Evolutionary conservation across 371 early-diverging fungal genomes (phyloP).

Genomic region (Mortierella sp.): DNA sequence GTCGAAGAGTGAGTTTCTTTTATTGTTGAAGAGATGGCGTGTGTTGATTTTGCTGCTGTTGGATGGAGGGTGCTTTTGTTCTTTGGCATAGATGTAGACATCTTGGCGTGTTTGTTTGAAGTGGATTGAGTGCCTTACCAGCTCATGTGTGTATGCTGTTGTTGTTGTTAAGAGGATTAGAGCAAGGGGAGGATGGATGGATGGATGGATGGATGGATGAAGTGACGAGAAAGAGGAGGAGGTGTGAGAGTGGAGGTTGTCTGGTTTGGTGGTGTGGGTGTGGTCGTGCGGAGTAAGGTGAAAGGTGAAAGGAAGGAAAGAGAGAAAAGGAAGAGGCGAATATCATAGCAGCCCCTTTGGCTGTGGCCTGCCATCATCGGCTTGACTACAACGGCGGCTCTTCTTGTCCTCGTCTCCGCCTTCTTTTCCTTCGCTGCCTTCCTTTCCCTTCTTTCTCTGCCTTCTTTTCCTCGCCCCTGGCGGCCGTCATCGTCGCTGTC

Average conservation of each 20-base stretch:
- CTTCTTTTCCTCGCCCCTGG: neutral
- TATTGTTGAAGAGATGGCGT: neutral
- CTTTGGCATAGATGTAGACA: neutral
- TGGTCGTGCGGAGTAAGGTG: neutral
- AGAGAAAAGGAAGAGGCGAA: neutral
- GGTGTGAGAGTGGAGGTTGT: neutral
- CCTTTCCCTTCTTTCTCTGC: neutral
- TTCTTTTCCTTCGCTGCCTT: neutral
- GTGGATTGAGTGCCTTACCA: neutral
- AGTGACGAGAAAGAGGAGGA: neutral
- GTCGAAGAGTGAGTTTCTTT: constrained; percentile 3
- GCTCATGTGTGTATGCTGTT: neutral
- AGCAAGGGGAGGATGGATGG: neutral
- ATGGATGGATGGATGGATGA: neutral
- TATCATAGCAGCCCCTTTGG: no score
- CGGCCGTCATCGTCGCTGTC: neutral
- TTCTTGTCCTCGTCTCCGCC: neutral
- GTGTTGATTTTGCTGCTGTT: neutral
- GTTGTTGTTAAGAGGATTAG: neutral
- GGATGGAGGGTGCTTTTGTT: neutral
- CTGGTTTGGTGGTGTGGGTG: neutral
- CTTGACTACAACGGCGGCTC: neutral
- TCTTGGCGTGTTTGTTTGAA: neutral
- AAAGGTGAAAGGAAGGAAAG: neutral
- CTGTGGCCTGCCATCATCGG: neutral